A percentile compares a stretch with the other conserved stretches of the same genome.
Evolutionary conservation across 2,329 filamentous ascomycete species (phyloP).

Genomic region (Aspergillus sp.): DNA sequence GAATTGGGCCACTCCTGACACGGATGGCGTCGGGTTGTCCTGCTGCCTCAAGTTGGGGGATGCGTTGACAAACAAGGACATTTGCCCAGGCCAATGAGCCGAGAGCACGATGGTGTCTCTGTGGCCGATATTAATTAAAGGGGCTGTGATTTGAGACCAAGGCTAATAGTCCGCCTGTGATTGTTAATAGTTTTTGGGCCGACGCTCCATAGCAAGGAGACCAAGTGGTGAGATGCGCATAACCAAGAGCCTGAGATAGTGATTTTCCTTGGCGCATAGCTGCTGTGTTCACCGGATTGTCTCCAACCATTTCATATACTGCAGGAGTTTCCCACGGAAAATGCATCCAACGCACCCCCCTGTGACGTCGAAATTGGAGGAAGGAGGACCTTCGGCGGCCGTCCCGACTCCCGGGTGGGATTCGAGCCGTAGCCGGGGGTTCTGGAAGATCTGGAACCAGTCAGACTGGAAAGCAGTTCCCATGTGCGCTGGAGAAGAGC

Average conservation of each 20-base stretch:
- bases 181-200: background rate
- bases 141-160: background rate
- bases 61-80: background rate
- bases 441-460: constrained; percentile 6
- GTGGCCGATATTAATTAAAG: background rate
- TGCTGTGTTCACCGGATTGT: background rate
- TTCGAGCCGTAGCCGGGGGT: background rate
- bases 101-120: background rate
- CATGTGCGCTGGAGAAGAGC: constrained; percentile 6
- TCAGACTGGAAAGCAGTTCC: constrained; percentile 4
- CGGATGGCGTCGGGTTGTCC: background rate
- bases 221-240: background rate
- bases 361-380: background rate
- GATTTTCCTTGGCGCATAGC: constrained; percentile 6
- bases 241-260: background rate
- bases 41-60: background rate
- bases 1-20: constrained; percentile 1
- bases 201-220: background rate
- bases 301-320: background rate
- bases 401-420: background rate
- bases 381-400: background rate
- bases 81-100: background rate
- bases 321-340: constrained; percentile 3
- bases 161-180: background rate
- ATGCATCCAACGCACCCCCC: background rate